Percentiles rank a stretch among this genome's conserved stretches.
Evolutionary conservation across 306 rosid species (phyloP).

Genomic region (Herpetospermum pedunculosum): DNA sequence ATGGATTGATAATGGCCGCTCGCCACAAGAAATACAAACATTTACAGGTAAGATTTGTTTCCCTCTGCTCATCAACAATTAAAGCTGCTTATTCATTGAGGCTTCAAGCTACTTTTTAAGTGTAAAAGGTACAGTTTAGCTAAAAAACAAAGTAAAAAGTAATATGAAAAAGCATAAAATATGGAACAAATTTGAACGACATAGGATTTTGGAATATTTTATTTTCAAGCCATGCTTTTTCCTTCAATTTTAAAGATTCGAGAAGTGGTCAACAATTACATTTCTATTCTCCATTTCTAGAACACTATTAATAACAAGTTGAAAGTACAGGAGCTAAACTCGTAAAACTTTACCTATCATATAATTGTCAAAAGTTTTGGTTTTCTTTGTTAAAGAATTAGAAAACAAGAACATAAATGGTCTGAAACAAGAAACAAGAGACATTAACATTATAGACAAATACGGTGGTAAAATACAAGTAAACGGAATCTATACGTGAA

Average conservation of each 20-base stretch:
- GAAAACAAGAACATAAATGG: neutral
- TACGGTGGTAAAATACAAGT: neutral
- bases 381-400: neutral
- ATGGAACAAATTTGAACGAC: neutral
- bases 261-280: neutral
- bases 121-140: neutral
- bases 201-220: neutral
- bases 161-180: neutral
- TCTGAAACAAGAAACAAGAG: neutral
- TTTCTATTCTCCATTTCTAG: neutral
- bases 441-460: neutral
- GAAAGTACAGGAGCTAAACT: no score
- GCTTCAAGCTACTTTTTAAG: neutral
- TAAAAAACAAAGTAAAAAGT: neutral
- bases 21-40: conserved; percentile 74
- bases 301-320: no score
- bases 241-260: neutral
- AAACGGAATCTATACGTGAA: neutral
- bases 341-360: no score
- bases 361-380: neutral
- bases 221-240: neutral
- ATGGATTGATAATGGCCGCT: conserved; percentile 92
- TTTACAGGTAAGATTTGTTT: conserved; percentile 45
- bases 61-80: neutral
- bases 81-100: neutral